Percentiles rank a stretch among this genome's conserved stretches.
Conservation (phyloP, 768 basidiomycete species). For the Phaeotremella fagi region DNA sequence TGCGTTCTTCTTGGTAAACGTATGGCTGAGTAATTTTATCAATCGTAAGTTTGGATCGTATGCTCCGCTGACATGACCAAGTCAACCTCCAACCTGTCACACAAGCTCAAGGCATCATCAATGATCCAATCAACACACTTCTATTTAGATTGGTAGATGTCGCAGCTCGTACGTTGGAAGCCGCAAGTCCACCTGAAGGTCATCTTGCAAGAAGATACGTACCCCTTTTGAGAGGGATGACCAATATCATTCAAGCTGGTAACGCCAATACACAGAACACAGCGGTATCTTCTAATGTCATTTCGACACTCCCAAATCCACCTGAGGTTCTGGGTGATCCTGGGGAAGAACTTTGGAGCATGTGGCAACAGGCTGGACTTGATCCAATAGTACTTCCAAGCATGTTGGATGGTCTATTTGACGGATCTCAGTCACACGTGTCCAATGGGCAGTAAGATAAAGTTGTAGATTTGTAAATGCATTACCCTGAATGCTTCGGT, state of each 20-base stretch:
- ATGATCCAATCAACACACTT: neutral
- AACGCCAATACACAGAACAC: too few species aligned
- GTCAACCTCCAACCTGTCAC: too few species aligned
- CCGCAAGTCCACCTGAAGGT: neutral
- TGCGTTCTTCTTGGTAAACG: neutral
- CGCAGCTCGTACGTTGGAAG: neutral
- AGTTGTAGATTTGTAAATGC: too few species aligned
- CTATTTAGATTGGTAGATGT: neutral
- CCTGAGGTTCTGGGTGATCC: neutral
- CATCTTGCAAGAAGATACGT: neutral
- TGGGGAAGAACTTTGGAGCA: neutral
- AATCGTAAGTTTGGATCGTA: neutral
- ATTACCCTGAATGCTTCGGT: too few species aligned
- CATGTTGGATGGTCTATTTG: too few species aligned
- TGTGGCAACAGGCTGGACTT: neutral
- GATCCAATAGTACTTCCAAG: too few species aligned
- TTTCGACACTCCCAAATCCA: neutral
- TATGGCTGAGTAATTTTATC: neutral
- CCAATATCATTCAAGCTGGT: neutral
- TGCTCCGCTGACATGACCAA: neutral
- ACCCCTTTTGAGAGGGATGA: neutral
- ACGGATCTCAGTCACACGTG: too few species aligned
- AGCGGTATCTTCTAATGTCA: neutral
- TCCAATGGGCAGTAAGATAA: too few species aligned
- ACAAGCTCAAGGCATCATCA: neutral